Conservation (phyloP, 257 asterid species). For the Sherardia arvensis region DNA sequence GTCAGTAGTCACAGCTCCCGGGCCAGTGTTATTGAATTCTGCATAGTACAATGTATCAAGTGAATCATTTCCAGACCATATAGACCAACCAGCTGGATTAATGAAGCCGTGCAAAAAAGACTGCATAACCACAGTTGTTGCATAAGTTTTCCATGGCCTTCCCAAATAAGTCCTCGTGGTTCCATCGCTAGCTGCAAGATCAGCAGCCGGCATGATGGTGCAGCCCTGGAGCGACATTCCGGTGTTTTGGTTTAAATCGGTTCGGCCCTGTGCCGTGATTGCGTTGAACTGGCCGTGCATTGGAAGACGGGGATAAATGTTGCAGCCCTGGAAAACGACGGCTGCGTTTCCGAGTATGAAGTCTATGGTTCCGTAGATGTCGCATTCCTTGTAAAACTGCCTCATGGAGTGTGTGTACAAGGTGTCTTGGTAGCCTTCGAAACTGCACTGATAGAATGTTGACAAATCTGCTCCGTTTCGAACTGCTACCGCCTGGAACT, state of each 20-base stretch:
- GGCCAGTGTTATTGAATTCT: slow-evolving; percentile 45
- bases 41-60: slow-evolving; percentile 54
- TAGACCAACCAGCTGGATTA: slow-evolving; percentile 45
- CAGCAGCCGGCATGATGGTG: slow-evolving; percentile 32
- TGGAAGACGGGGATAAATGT: slow-evolving; percentile 46
- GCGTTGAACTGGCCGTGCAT: slow-evolving; percentile 48
- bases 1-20: slow-evolving; percentile 30
- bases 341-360: slow-evolving; percentile 74
- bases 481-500: slow-evolving; percentile 66
- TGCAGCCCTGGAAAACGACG: slow-evolving; percentile 44
- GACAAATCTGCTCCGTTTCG: slow-evolving; percentile 57
- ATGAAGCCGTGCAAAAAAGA: slow-evolving; percentile 32
- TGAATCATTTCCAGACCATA: slow-evolving; percentile 47
- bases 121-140: slow-evolving; percentile 50
- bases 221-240: slow-evolving; percentile 56
- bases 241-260: slow-evolving; percentile 63
- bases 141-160: slow-evolving; percentile 68
- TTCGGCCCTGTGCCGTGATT: slow-evolving; percentile 64
- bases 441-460: slow-evolving; percentile 51
- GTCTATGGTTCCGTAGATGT: slow-evolving; percentile 60
- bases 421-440: slow-evolving; percentile 73
- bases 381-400: slow-evolving; percentile 50
- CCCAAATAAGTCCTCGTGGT: slow-evolving; percentile 39
- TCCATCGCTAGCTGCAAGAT: slow-evolving; percentile 21
- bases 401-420: slow-evolving; percentile 56